Evolutionary conservation across 2,329 filamentous ascomycete species (phyloP).

Genomic region (Clonostachys sp.): DNA sequence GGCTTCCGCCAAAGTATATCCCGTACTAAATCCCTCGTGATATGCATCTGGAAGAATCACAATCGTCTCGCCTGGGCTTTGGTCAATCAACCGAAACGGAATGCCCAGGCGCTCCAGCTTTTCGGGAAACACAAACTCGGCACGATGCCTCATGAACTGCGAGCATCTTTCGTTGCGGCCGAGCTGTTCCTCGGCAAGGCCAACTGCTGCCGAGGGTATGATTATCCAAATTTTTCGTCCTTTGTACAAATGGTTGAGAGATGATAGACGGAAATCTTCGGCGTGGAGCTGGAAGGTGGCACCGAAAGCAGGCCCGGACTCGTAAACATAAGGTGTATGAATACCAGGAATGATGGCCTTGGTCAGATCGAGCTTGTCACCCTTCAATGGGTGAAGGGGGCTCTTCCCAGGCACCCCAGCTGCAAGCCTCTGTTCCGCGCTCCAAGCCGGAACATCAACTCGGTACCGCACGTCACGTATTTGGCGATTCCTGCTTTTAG

Average conservation of each 20-base stretch:
- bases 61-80: constrained; percentile 30
- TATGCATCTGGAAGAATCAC: constrained; percentile 32
- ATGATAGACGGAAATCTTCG: constrained; percentile 31
- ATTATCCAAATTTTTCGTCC: constrained; percentile 34
- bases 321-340: constrained; percentile 33
- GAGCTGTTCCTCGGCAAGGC: constrained; percentile 24
- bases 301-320: constrained; percentile 29
- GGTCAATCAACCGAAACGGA: constrained; percentile 28
- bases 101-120: constrained; percentile 30
- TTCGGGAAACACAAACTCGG: constrained; percentile 32
- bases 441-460: constrained; percentile 32
- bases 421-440: constrained; percentile 20
- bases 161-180: constrained; percentile 24
- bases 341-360: constrained; percentile 31
- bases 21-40: constrained; percentile 34
- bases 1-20: constrained; percentile 31
- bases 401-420: constrained; percentile 28
- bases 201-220: constrained; percentile 26
- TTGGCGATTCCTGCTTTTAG: constrained; percentile 24
- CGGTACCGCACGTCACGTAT: constrained; percentile 29
- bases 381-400: constrained; percentile 28
- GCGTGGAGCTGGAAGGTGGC: constrained; percentile 33
- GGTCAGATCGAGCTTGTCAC: constrained; percentile 27
- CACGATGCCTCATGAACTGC: constrained; percentile 33
- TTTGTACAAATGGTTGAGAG: constrained; percentile 30